A percentile compares a stretch with the other conserved stretches of the same genome.
phyloP scores from a whole-genome alignment of 805 yeast species.

The Spencermartinsiella europaea region DNA sequence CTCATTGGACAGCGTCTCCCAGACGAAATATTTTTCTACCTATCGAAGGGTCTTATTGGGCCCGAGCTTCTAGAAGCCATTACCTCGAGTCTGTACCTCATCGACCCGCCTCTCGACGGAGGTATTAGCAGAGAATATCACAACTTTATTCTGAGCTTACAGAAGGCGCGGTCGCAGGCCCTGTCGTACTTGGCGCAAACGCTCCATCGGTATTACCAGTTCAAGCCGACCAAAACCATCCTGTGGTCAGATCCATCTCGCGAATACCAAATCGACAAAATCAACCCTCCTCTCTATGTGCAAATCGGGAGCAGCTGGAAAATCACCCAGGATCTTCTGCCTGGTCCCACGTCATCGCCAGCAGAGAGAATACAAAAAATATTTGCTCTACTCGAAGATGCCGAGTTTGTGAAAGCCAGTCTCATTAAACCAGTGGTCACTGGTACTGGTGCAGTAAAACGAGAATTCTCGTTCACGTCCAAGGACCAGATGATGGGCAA shows the following conservation, averaged over 20 bases:
- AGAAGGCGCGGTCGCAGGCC: constrained; percentile 51
- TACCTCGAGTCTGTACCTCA: constrained; percentile 55
- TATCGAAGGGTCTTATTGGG: constrained; percentile 68
- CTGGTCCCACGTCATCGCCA: not conserved
- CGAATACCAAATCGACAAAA: constrained; percentile 34
- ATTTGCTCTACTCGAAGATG: constrained; percentile 30
- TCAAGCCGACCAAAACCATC: constrained; percentile 51
- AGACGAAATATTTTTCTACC: constrained; percentile 76
- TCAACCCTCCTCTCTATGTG: constrained; percentile 17
- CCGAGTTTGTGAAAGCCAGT: constrained; percentile 30
- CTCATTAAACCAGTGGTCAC: not conserved
- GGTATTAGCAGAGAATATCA: constrained; percentile 54
- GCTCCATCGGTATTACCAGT: constrained; percentile 80
- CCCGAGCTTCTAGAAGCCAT: constrained; percentile 62
- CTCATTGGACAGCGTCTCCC: constrained; percentile 81
- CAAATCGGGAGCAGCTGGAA: constrained; percentile 12
- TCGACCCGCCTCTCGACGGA: constrained; percentile 64
- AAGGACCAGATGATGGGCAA: constrained; percentile 55
- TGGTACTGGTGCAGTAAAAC: constrained; percentile 4
- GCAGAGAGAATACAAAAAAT: not conserved
- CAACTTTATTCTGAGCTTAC: constrained; percentile 37
- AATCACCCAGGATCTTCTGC: constrained; percentile 6
- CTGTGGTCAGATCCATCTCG: constrained; percentile 49
- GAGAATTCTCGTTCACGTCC: constrained; percentile 32
- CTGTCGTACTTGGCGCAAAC: constrained; percentile 65